Percentiles rank a stretch among this genome's conserved stretches.
Evolutionary conservation across 2,329 filamentous ascomycete species (phyloP).

Genomic region (Ceratocystis eucalypticola): DNA sequence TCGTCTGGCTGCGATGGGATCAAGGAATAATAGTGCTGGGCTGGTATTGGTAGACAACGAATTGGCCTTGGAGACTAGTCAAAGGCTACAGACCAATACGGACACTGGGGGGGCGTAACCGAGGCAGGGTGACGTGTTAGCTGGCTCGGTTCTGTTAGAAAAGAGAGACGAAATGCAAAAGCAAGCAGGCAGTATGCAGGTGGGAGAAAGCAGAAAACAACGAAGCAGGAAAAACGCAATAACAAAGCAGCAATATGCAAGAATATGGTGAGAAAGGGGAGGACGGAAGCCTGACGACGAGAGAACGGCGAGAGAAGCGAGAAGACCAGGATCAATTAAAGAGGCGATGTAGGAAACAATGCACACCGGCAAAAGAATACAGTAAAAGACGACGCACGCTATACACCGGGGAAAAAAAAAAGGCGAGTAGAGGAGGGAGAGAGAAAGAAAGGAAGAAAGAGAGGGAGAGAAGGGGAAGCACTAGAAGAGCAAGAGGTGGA

Average conservation of each 20-base stretch:
- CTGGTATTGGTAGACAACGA: neutral
- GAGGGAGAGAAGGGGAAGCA: neutral
- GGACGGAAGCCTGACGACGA: neutral
- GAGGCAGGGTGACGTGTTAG: conserved; percentile 20
- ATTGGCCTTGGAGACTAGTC: neutral
- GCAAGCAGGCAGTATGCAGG: conserved; percentile 10
- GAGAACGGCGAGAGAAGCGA: neutral
- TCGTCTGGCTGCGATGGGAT: neutral
- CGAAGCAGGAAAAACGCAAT: neutral
- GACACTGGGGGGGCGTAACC: conserved; percentile 13
- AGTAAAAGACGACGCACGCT: neutral
- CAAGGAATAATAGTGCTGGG: neutral
- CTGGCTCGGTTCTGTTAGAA: conserved; percentile 15
- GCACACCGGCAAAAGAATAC: neutral
- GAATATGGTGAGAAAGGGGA: neutral
- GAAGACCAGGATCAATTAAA: neutral
- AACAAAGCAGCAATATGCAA: neutral
- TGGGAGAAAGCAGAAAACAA: neutral
- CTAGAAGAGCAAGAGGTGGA: neutral
- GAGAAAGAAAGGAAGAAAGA: neutral
- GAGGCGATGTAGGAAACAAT: neutral
- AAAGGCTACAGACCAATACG: conserved; percentile 7
- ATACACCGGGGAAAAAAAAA: neutral
- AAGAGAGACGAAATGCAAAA: conserved; percentile 16
- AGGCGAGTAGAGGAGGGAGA: neutral